These are phyloP conservation scores for Leishmania aethiopica DNA, from an alignment of 208 protist genomes.

Conservation along the genomic window DNA sequence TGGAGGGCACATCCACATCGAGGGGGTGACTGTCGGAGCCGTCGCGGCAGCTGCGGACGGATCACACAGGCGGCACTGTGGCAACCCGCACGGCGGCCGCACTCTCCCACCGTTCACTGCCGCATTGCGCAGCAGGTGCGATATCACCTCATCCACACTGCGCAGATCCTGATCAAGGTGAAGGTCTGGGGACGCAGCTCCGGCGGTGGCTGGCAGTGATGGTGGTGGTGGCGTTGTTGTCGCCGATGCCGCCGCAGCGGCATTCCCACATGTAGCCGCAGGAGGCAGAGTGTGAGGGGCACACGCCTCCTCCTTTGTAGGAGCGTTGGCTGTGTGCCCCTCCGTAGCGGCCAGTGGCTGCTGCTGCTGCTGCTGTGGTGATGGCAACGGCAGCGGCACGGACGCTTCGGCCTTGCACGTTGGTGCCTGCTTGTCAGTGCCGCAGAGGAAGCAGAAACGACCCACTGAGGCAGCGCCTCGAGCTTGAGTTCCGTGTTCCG, in stretches of 20 bases:
- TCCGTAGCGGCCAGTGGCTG: neutral
- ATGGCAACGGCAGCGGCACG: neutral
- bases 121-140: conserved; percentile 23
- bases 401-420: neutral
- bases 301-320: neutral
- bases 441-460: conserved; percentile 31
- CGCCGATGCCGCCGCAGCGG: neutral
- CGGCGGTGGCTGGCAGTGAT: neutral
- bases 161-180: conserved; percentile 22
- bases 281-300: neutral
- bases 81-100: conserved; percentile 38
- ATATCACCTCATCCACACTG: conserved; percentile 40
- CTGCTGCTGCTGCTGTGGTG: neutral
- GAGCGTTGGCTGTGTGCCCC: neutral
- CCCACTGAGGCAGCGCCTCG: neutral
- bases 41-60: neutral
- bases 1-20: neutral
- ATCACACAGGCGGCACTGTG: conserved; percentile 38
- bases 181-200: neutral
- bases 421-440: conserved; percentile 3
- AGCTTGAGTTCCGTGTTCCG: neutral
- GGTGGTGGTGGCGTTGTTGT: neutral
- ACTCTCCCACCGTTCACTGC: conserved; percentile 8
- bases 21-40: neutral
- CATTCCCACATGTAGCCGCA: neutral